Percentiles rank a stretch among this genome's conserved stretches.
These are phyloP conservation scores for Mallotus japonicus DNA, from an alignment of 441 rosid species.

Conservation along the genomic window DNA sequence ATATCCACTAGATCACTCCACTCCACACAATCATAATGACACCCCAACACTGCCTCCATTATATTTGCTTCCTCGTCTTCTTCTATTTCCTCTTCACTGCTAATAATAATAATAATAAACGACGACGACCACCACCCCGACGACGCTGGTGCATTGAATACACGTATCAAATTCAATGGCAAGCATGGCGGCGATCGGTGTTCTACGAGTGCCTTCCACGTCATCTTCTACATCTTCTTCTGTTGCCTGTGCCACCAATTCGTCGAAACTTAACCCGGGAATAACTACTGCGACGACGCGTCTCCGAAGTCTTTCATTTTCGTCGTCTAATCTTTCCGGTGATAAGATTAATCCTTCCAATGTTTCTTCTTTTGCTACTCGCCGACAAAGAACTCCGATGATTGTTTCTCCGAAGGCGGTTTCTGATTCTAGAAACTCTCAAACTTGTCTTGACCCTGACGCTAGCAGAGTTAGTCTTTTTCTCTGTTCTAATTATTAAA, in stretches of 20 bases:
- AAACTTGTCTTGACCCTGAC: constrained; percentile 96
- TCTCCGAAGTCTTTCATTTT: constrained; percentile 43
- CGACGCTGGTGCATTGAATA: no score
- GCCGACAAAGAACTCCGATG: constrained; percentile 32
- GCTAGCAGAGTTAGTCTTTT: constrained; percentile 72
- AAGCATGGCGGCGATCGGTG: constrained; percentile 57
- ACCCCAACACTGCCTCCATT: no score
- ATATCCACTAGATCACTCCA: constrained; percentile 3
- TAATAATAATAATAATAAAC: no score
- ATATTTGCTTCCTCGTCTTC: no score
- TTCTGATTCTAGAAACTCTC: constrained; percentile 83
- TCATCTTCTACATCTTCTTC: constrained; percentile 29
- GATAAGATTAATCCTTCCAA: constrained; percentile 37
- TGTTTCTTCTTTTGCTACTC: constrained; percentile 22
- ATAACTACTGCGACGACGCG: not conserved
- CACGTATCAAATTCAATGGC: constrained; percentile 27
- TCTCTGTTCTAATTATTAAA: not conserved
- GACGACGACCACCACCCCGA: no score
- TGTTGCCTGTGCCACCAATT: not conserved
- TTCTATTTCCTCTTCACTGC: no score
- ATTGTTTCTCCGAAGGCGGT: constrained; percentile 82
- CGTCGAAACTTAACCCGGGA: constrained; percentile 28
- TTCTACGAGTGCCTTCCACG: constrained; percentile 30
- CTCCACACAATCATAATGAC: not conserved
- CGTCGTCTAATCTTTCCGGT: constrained; percentile 61